phyloP scores from a whole-genome alignment of 805 yeast species.

The Starmerella bombi region DNA sequence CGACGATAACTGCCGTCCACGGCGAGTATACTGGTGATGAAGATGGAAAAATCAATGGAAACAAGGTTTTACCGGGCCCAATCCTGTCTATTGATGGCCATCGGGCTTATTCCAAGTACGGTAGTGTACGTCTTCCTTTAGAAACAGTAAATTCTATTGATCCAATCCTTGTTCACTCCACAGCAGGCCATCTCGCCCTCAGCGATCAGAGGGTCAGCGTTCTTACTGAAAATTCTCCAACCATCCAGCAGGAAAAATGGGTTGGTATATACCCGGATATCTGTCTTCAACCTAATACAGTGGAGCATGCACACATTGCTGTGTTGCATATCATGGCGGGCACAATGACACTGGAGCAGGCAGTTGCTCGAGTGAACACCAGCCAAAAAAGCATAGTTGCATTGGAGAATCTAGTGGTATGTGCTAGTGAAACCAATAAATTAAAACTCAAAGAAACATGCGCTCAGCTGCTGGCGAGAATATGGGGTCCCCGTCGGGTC shows the following conservation, averaged over 20 bases:
- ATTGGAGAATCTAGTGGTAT: slow-evolving; percentile 12
- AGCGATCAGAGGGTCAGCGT: no score
- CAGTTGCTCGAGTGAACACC: not conserved
- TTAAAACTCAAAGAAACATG: not conserved
- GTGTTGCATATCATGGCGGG: slow-evolving; percentile 1
- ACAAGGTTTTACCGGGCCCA: slow-evolving; percentile 9
- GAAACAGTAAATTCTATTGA: slow-evolving; percentile 4
- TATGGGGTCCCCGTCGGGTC: slow-evolving; percentile 10
- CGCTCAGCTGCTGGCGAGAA: slow-evolving; percentile 5
- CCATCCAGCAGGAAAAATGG: no score
- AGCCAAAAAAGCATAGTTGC: not conserved
- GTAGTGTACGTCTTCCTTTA: slow-evolving; percentile 6
- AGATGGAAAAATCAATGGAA: slow-evolving; percentile 6
- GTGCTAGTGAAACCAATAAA: not conserved
- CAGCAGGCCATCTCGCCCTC: no score
- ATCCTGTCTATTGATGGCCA: slow-evolving; percentile 4
- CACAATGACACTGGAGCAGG: not conserved
- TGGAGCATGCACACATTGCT: not conserved
- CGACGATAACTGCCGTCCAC: slow-evolving; percentile 6
- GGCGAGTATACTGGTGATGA: slow-evolving; percentile 2
- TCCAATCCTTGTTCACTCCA: not conserved
- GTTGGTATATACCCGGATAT: not conserved
- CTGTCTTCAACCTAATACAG: not conserved
- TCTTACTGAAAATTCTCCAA: no score
- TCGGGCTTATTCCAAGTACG: not conserved